Conservation (phyloP, 768 basidiomycete species). For the Macrolepiota fuliginosa region DNA sequence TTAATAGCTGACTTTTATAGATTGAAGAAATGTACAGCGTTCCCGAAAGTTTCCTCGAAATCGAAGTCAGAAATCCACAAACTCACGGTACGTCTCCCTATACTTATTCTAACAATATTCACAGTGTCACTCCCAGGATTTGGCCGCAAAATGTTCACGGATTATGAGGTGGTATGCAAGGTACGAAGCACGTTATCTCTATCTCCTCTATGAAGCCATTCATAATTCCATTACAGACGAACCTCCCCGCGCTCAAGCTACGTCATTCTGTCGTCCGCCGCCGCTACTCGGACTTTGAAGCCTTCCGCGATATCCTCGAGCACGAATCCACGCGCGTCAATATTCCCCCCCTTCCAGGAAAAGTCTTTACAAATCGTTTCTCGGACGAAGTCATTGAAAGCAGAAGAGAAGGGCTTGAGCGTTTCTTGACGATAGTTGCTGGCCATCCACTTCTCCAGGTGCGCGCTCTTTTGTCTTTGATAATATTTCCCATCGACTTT, state of each 20-base stretch:
- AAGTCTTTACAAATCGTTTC: conserved; percentile 97
- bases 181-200: conserved; percentile 36
- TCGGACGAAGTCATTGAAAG: conserved; percentile 96
- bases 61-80: conserved; percentile 95
- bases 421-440: conserved; percentile 94
- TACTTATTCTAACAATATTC: neutral
- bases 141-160: conserved; percentile 98
- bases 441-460: conserved; percentile 97
- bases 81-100: conserved; percentile 73
- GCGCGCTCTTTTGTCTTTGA: conserved; percentile 19
- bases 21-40: conserved; percentile 99
- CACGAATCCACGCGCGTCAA: conserved; percentile 96
- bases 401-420: conserved; percentile 88
- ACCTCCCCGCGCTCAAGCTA: conserved; percentile 98
- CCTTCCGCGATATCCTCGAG: conserved; percentile 97
- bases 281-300: conserved; percentile 92
- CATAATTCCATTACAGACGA: conserved; percentile 58
- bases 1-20: conserved; percentile 32
- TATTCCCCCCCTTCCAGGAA: conserved; percentile 95
- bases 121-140: conserved; percentile 53
- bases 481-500: neutral
- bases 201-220: neutral
- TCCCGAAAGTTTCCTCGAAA: conserved; percentile 95
- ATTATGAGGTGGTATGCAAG: conserved; percentile 98
- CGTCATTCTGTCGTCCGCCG: conserved; percentile 85